phyloP scores from a whole-genome alignment of 108 stramenopile genomes.

The Aureococcus anophagefferens region DNA sequence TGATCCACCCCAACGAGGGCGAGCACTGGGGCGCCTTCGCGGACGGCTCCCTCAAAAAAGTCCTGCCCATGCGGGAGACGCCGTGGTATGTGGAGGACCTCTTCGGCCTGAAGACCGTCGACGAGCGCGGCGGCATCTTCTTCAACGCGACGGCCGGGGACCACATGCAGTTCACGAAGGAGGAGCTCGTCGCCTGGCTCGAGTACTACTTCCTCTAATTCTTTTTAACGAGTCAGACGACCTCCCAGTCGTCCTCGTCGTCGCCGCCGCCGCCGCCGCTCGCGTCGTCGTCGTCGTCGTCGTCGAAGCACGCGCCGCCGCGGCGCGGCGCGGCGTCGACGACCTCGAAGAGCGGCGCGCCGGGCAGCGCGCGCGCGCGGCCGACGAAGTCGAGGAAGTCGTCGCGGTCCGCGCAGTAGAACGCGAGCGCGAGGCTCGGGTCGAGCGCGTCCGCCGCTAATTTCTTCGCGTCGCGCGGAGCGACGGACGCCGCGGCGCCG shows the following conservation, averaged over 20 bases:
- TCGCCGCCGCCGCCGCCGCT: too few species aligned
- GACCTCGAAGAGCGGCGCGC: too few species aligned
- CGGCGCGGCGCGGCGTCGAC: too few species aligned
- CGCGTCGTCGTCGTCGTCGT: too few species aligned
- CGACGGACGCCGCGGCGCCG: conserved; percentile 16
- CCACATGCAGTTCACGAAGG: conserved; percentile 51
- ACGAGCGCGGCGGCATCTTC: conserved; percentile 47
- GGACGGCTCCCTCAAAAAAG: conserved; percentile 38
- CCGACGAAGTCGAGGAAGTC: conserved; percentile 21
- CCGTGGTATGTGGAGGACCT: conserved; percentile 52
- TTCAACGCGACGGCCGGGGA: conserved; percentile 52
- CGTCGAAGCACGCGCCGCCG: too few species aligned
- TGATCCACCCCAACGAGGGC: conserved; percentile 64
- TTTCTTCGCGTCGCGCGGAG: conserved; percentile 21
- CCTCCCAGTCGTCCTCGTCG: too few species aligned
- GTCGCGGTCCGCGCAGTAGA: conserved; percentile 22
- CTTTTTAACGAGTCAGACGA: too few species aligned
- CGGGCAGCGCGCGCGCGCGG: too few species aligned
- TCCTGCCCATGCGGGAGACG: conserved; percentile 50
- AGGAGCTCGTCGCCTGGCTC: conserved; percentile 49
- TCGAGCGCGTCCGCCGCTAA: conserved; percentile 29
- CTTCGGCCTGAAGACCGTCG: conserved; percentile 58
- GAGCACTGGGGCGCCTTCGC: conserved; percentile 63
- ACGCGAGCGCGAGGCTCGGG: conserved; percentile 41
- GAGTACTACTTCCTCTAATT: conserved; percentile 37